These are phyloP conservation scores for Pichia ethanolica DNA, from an alignment of 805 yeast species.

Conservation along the genomic window DNA sequence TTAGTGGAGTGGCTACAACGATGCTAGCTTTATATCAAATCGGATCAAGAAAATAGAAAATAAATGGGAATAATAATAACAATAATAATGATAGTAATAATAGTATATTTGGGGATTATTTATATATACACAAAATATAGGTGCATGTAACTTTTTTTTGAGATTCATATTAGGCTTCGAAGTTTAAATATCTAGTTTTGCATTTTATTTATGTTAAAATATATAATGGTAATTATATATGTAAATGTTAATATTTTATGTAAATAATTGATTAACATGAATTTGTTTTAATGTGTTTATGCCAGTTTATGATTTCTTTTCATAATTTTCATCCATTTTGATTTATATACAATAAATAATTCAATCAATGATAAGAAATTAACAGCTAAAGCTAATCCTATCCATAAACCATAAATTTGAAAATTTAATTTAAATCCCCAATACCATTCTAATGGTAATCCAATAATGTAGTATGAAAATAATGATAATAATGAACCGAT, in stretches of 20 bases:
- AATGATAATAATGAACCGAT: constrained; percentile 44
- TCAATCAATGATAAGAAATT: constrained; percentile 34
- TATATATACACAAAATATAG: no score
- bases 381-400: constrained; percentile 39
- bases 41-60: constrained; percentile 9
- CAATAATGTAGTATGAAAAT: constrained; percentile 40
- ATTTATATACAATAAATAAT: constrained; percentile 32
- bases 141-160: no score
- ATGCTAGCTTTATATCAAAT: constrained; percentile 22
- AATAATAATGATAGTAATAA: no score
- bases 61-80: no score
- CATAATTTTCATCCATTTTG: constrained; percentile 50
- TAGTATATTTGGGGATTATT: no score
- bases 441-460: constrained; percentile 40
- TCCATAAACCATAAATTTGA: constrained; percentile 42
- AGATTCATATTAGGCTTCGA: no score
- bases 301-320: constrained; percentile 22
- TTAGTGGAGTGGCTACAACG: constrained; percentile 17
- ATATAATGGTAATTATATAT: no score
- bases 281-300: not conserved
- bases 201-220: no score
- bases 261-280: no score
- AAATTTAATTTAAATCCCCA: constrained; percentile 35
- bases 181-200: no score
- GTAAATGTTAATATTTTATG: no score